Conservation (phyloP, 2,329 filamentous ascomycete species). For the Ophiocordyceps camponoti-saundersi region DNA sequence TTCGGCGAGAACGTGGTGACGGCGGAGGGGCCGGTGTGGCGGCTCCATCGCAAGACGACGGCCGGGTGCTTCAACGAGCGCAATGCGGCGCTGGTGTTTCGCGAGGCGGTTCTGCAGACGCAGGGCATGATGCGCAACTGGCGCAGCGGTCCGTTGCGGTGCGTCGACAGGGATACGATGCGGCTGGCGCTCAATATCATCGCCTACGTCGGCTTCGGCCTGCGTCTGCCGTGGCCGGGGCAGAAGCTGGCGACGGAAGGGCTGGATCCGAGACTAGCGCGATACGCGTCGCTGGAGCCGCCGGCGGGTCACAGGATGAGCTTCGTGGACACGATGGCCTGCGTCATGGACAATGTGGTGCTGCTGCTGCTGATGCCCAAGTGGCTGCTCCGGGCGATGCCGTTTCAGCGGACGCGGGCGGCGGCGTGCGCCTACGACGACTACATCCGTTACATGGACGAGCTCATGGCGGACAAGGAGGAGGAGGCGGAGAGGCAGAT, state of each 20-base stretch:
- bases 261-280: constrained; percentile 25
- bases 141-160: constrained; percentile 33
- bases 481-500: constrained; percentile 20
- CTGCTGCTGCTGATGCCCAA: constrained; percentile 41
- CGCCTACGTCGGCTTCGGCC: constrained; percentile 54
- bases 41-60: constrained; percentile 54
- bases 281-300: constrained; percentile 28
- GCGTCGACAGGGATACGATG: constrained; percentile 50
- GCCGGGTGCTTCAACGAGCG: constrained; percentile 60
- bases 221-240: constrained; percentile 44
- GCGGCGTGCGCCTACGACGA: constrained; percentile 40
- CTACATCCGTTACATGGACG: constrained; percentile 52
- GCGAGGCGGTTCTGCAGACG: constrained; percentile 44
- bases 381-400: constrained; percentile 35
- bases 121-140: constrained; percentile 42
- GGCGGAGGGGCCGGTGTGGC: constrained; percentile 54
- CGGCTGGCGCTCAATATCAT: constrained; percentile 37
- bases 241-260: constrained; percentile 27
- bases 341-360: constrained; percentile 45
- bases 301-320: constrained; percentile 42
- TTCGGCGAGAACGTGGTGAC: constrained; percentile 59
- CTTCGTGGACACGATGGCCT: constrained; percentile 45
- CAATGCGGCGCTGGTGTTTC: constrained; percentile 52
- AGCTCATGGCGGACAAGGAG: constrained; percentile 46
- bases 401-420: constrained; percentile 30